Base-by-base conservation (phyloP, 805 yeast genomes). In the Kuraishia hungarica region DNA sequence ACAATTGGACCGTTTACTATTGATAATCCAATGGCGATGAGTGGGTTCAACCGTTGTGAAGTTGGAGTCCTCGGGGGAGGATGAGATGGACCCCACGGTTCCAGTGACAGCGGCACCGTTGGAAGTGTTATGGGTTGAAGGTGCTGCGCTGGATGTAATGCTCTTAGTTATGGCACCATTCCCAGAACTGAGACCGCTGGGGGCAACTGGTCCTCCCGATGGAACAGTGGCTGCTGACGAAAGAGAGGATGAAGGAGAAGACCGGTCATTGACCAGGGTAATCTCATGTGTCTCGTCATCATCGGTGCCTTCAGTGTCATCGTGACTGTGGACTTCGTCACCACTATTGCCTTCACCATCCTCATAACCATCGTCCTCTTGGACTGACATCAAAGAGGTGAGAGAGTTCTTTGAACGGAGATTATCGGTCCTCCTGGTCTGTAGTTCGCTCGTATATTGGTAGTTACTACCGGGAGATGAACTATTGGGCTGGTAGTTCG, bases 21-120 rank as follows among this genome's bases (percentile, higher is more conserved):
- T 75, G 21, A 80, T 76, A 57, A 74, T 74, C 85, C 85, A 81
- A 63, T 79, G 83, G 15, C 65, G 63, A 54, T 75, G 82, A 10
- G 80, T 75, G 17, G 84, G 83, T 59, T 78, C 83, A 15, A 66
- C 56, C 19, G 55, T 35, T 28, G 23, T 8, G 48, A 23, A 19
- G 22, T 47, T 22, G 15, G 49, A 21, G 13, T 10, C n/a, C n/a
- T 47, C 43, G 3, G 43, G 43, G 15, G 43, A 35, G n/a, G 43
- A 35, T 15, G 43, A 35, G 3, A 35, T 35, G 3, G 43, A 35
- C 3, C 11, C 11, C 4, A 17, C 11, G 17, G 5, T 35, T 13
- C 17, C 5, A 17, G 8, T 2, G 43, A 17, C 15, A 13, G 43
- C 11, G 43, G 17, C n/a, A 15, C n/a, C n/a, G n/a, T n/a, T n/a